Percentiles rank a stretch among this genome's conserved stretches.
Evolutionary conservation across 2,329 filamentous ascomycete species (phyloP).

Genomic region (Xylaria sp.): DNA sequence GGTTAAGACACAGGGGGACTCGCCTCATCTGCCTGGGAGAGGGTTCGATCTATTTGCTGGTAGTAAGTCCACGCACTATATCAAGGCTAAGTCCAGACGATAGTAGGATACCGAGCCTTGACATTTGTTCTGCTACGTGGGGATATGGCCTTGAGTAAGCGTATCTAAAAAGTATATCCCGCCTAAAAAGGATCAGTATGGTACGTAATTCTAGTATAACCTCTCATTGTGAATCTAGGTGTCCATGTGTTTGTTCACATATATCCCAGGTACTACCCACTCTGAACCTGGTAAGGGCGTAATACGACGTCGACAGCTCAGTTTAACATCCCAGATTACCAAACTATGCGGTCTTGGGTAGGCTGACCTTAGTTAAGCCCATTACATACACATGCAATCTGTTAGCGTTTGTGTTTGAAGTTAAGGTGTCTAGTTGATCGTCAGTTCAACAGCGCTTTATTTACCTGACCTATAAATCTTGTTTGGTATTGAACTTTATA

Average conservation of each 20-base stretch:
- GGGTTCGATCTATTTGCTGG: no score
- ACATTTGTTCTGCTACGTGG: neutral
- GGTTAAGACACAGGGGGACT: neutral
- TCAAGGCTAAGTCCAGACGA: neutral
- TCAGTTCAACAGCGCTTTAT: neutral
- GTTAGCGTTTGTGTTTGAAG: neutral
- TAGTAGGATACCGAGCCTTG: neutral
- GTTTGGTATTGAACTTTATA: neutral
- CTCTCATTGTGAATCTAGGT: neutral
- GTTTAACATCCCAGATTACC: neutral
- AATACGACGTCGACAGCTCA: neutral
- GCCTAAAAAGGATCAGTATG: neutral
- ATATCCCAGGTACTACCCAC: neutral
- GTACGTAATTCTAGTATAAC: neutral
- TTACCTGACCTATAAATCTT: neutral
- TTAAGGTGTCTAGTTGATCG: no score
- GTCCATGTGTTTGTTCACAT: no score
- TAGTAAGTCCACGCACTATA: neutral
- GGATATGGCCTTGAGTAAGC: no score
- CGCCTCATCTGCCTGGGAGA: neutral
- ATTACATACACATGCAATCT: no score
- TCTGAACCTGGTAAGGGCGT: neutral
- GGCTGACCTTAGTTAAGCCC: neutral
- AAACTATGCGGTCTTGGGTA: neutral
- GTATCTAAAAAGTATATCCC: no score